A percentile compares a stretch with the other conserved stretches of the same genome.
phyloP scores from a whole-genome alignment of 352 stramenopile genomes.

The Globisporangium cystogenes region DNA sequence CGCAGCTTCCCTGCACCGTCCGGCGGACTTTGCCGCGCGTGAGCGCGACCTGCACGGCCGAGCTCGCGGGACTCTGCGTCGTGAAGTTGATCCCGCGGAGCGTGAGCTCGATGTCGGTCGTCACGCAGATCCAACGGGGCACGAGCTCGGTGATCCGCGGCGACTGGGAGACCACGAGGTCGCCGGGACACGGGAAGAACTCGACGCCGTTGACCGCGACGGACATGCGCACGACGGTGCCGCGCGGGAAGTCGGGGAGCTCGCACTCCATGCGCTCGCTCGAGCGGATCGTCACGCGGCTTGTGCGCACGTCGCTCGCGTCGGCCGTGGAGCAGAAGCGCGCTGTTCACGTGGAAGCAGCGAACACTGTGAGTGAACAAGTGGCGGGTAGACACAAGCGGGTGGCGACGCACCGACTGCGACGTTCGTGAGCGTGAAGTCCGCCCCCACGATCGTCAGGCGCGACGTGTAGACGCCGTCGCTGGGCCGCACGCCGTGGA shows the following conservation, averaged over 20 bases:
- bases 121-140: slow-evolving; percentile 45
- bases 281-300: slow-evolving; percentile 31
- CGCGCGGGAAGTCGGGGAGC: slow-evolving; percentile 56
- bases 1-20: slow-evolving; percentile 22
- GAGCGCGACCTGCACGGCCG: slow-evolving; percentile 41
- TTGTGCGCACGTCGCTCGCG: slow-evolving; percentile 26
- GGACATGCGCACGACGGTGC: slow-evolving; percentile 36
- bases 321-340: slow-evolving; percentile 34
- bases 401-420: slow-evolving; percentile 30
- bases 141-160: slow-evolving; percentile 44
- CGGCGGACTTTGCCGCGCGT: slow-evolving; percentile 15
- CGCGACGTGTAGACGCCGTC: slow-evolving; percentile 62
- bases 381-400: too few species aligned
- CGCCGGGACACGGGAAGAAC: slow-evolving; percentile 40
- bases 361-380: not conserved
- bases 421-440: slow-evolving; percentile 48
- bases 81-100: slow-evolving; percentile 59
- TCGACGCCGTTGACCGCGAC: slow-evolving; percentile 67
- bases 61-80: slow-evolving; percentile 14
- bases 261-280: slow-evolving; percentile 41
- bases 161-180: slow-evolving; percentile 55
- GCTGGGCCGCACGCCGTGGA: slow-evolving; percentile 31
- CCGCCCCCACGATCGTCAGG: slow-evolving; percentile 40
- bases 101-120: slow-evolving; percentile 22
- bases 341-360: slow-evolving; percentile 12